Percentiles rank a stretch among this genome's conserved stretches.
These are phyloP conservation scores for Ustilago curta DNA, from an alignment of 1,284 basidiomycete genomes.

Conservation along the genomic window DNA sequence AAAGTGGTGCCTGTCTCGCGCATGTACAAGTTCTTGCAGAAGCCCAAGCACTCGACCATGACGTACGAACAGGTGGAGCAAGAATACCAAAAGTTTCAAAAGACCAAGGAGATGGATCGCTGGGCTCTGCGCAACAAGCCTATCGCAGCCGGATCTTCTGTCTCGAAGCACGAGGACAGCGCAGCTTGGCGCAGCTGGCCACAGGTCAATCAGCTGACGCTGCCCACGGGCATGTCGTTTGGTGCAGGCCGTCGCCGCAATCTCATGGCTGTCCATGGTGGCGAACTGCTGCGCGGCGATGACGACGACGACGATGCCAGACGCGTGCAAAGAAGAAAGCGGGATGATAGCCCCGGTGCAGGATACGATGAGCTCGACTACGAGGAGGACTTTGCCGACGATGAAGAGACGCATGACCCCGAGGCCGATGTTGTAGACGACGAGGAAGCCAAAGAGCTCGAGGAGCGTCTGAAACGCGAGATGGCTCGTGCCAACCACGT, in stretches of 20 bases:
- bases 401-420: conserved; percentile 59
- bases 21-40: conserved; percentile 68
- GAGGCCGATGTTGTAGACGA: conserved; percentile 59
- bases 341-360: conserved; percentile 42
- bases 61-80: conserved; percentile 61
- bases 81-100: conserved; percentile 55
- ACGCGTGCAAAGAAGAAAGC: conserved; percentile 26
- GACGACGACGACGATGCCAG: conserved; percentile 52
- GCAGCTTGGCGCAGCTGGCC: conserved; percentile 50
- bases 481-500: conserved; percentile 65
- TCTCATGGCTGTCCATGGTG: conserved; percentile 54
- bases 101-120: conserved; percentile 55
- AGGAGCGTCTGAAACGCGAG: conserved; percentile 67
- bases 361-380: conserved; percentile 66
- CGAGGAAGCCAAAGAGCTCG: conserved; percentile 64
- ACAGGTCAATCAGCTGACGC: conserved; percentile 37
- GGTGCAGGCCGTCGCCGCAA: conserved; percentile 50
- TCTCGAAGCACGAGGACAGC: conserved; percentile 40
- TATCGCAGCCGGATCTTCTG: conserved; percentile 20
- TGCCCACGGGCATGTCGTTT: conserved; percentile 50
- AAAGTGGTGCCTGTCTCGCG: conserved; percentile 65
- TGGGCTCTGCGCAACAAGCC: conserved; percentile 52
- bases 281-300: conserved; percentile 46
- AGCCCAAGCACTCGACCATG: conserved; percentile 56
- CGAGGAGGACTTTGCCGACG: conserved; percentile 68